Base-by-base conservation (phyloP, 228 moss, liverwort and hornwort species). In the Sphagnum magellanicum region DNA sequence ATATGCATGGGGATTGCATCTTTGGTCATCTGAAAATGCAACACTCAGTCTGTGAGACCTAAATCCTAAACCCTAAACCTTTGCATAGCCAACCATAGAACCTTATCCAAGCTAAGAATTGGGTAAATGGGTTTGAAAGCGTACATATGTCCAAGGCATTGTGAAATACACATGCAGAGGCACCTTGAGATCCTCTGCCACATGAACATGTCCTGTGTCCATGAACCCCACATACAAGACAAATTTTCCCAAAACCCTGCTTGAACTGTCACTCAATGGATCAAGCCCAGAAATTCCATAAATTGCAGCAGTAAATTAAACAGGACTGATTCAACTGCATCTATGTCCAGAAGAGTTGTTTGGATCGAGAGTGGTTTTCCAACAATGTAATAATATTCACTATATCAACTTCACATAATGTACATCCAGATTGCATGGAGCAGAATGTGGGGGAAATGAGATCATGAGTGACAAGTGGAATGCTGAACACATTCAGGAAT, bases 131-230 rank as follows among this genome's bases (percentile, higher is more conserved):
- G 47, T 58, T 48, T 70, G 63, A 75, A 60, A 17, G 63, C 89
- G 52, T 89, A 96, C 96, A 32, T 32, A 32, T 32, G 97, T 93
- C 97, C 97, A 97, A 12, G 97, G 97, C 97, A 97, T 93, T 50
- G 97, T 97, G 64, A 97, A 97, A 72, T 70, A 93, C n/a, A 97
- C 88, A 73, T 97, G 97, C 71, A 97, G 64, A 66, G 97, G 97
- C 50, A 97, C 76, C 49, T 91, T 89, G 65, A 97, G 76, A 73
- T 86, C 85, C 74, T 97, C 91, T 66, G 97, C 97, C 73, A 97
- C 97, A 78, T 93, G 93, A 68, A 97, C 97, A 83, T 97, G 97
- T 13, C 97, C 96, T 96, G 84, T 76, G 76, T 58, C 49, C 66
- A 65, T 49, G 15, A 15, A 11, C n/a, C 2, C 3, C 32, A 32